Base-by-base conservation (phyloP, 179 eudicot genomes). In the Monotropa hypopitys region DNA sequence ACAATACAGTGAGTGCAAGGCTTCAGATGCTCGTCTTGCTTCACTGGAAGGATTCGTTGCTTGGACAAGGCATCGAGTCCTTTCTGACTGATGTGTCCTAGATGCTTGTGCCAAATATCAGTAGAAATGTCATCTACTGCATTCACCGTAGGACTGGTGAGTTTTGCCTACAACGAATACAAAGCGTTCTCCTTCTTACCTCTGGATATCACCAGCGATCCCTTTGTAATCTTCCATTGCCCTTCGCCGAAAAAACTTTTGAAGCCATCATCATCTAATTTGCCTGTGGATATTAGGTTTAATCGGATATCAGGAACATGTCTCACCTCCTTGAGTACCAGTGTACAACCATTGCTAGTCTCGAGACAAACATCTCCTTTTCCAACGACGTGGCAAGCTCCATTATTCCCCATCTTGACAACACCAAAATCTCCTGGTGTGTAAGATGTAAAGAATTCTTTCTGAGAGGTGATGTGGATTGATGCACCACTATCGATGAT, bases 211-310 rank as follows among this genome's bases (percentile, higher is more conserved):
- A 65, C n/a, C 23, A 76, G 47, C 7, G 72, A 23, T 3, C 72
- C 73, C 26, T 65, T 65, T 3, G 72, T 11, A 1, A 76, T 15
- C 40, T 76, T 76, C 43, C 62, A 47, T 23, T 47, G 7, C 2
- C 32, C 51, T 33, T 69, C 10, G 21, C 32, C 62, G 21, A 56
- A 56, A 0, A 32, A 0, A 5, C 13, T 66, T 0, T 18, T 11
- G 45, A 18, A 50, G 0, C 65, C 74, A 1, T 67, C 73, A 32
- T 51, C 74, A 35, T 78, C 76, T 3, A 78, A n/a, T 26, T 70
- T n/a, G 0, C 59, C 10, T 0, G 49, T 20, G 9, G 76, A 70
- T 0, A 78, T 70, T 28, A 57, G 28, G 42, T 50, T 70, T 1
- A 78, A 32, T 0, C 33, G 10, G 54, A 56, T 54, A 12, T 56